Conservation (phyloP, 495 filamentous ascomycete genomes). For the Aspergillus bridgeri region DNA sequence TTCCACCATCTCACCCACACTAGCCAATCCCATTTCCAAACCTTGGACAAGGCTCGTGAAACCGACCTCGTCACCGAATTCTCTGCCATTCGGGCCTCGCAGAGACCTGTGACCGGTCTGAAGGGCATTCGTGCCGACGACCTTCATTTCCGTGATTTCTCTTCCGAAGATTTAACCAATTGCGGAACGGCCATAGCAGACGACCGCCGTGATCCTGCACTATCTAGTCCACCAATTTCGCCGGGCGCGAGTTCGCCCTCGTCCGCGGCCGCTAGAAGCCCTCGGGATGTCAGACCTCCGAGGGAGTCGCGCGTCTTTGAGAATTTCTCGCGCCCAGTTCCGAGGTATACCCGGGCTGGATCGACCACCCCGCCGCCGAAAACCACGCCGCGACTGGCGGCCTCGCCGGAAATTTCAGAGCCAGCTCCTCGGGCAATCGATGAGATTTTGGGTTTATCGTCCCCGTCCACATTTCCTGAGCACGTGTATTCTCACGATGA, state of each 20-base stretch:
- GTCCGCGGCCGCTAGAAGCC: slow-evolving; percentile 1
- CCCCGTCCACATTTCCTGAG: slow-evolving; percentile 30
- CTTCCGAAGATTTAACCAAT: slow-evolving; percentile 46
- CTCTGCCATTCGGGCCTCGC: slow-evolving; percentile 64
- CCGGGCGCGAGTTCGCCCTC: background rate
- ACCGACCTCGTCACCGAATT: slow-evolving; percentile 64
- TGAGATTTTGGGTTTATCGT: slow-evolving; percentile 37
- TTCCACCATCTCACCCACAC: slow-evolving; percentile 87
- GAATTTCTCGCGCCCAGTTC: slow-evolving; percentile 50
- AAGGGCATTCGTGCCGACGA: slow-evolving; percentile 63
- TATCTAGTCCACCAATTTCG: slow-evolving; percentile 17
- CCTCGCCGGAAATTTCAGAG: slow-evolving; percentile 34
- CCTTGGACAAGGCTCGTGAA: slow-evolving; percentile 53
- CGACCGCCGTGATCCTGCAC: slow-evolving; percentile 20
- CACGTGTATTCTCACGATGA: slow-evolving; percentile 32
- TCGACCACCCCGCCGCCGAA: slow-evolving; percentile 28
- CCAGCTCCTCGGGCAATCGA: slow-evolving; percentile 43
- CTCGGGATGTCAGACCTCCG: slow-evolving; percentile 9
- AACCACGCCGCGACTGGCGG: slow-evolving; percentile 28
- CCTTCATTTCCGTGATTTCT: slow-evolving; percentile 60
- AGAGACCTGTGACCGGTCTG: slow-evolving; percentile 56
- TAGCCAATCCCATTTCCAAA: slow-evolving; percentile 58
- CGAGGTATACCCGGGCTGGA: slow-evolving; percentile 30
- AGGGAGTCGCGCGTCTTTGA: slow-evolving; percentile 39
- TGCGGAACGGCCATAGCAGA: slow-evolving; percentile 23